A percentile compares a stretch with the other conserved stretches of the same genome.
These are phyloP conservation scores for Vitis hybrid DNA, from an alignment of 177 flowering plant genomes.

Conservation along the genomic window DNA sequence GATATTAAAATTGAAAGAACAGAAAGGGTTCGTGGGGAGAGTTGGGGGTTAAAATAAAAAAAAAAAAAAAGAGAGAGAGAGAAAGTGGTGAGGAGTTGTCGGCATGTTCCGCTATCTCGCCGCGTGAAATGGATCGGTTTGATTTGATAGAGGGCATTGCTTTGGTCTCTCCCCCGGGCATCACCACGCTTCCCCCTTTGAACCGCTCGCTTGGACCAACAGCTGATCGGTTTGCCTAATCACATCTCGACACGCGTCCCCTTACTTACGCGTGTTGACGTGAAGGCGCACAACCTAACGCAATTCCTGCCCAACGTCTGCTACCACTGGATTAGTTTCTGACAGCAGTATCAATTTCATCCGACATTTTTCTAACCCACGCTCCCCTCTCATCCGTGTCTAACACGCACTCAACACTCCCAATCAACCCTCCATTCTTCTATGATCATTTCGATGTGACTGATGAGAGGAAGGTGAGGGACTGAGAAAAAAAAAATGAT, in stretches of 20 bases:
- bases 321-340: constrained; percentile 9
- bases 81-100: constrained; percentile 24
- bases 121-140: constrained; percentile 34
- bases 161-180: not conserved
- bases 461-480: no score
- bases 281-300: constrained; percentile 10
- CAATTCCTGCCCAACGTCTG: constrained; percentile 17
- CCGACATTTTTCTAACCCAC: constrained; percentile 10
- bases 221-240: constrained; percentile 14
- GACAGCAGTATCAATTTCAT: constrained; percentile 14
- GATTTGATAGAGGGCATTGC: not conserved
- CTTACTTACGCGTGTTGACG: constrained; percentile 19
- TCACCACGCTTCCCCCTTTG: constrained; percentile 19
- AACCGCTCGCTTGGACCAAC: constrained; percentile 34
- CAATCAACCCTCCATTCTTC: not conserved
- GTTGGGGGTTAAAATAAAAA: not conserved
- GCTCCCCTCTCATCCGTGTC: not conserved
- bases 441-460: not conserved
- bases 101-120: constrained; percentile 27
- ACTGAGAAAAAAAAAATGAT: no score
- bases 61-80: not conserved
- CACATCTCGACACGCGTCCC: constrained; percentile 10
- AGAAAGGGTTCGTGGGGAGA: not conserved
- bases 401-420: not conserved
- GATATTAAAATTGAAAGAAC: not conserved